Evolutionary conservation across 2,329 filamentous ascomycete species (phyloP).

Genomic region (Ophiostoma populinum): DNA sequence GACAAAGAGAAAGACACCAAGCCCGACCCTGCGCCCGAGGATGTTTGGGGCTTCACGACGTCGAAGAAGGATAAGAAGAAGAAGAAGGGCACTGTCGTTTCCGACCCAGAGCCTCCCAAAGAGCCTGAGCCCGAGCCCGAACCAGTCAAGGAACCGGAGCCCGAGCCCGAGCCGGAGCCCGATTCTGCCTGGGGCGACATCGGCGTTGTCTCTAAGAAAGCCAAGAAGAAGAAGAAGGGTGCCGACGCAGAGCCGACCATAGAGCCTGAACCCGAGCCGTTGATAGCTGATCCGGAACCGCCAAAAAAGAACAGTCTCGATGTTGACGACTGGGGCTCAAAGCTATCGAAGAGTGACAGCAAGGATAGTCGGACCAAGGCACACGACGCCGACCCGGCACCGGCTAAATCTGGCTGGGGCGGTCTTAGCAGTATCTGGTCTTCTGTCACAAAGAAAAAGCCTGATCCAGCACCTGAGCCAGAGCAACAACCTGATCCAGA

Average conservation of each 20-base stretch:
- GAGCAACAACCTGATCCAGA: constrained; percentile 4
- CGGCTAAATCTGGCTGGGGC: constrained; percentile 1
- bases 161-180: background rate
- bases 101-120: constrained; percentile 4
- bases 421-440: background rate
- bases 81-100: constrained; percentile 1
- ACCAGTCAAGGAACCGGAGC: too few species aligned
- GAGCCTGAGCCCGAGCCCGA: constrained; percentile 5
- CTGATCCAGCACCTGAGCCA: background rate
- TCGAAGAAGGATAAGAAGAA: constrained; percentile 1
- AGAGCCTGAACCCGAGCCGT: background rate
- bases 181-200: too few species aligned
- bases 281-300: constrained; percentile 6
- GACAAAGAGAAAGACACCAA: constrained; percentile 5
- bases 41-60: background rate
- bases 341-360: constrained; percentile 4
- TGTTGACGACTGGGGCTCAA: constrained; percentile 4
- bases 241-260: too few species aligned
- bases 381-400: background rate
- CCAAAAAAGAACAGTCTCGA: background rate
- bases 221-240: constrained; percentile 12
- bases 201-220: too few species aligned
- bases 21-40: background rate
- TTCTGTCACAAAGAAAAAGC: constrained; percentile 9
- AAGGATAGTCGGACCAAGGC: constrained; percentile 1